These are phyloP conservation scores for Fusarium foetens DNA, from an alignment of 2,329 filamentous ascomycete genomes.

Conservation along the genomic window DNA sequence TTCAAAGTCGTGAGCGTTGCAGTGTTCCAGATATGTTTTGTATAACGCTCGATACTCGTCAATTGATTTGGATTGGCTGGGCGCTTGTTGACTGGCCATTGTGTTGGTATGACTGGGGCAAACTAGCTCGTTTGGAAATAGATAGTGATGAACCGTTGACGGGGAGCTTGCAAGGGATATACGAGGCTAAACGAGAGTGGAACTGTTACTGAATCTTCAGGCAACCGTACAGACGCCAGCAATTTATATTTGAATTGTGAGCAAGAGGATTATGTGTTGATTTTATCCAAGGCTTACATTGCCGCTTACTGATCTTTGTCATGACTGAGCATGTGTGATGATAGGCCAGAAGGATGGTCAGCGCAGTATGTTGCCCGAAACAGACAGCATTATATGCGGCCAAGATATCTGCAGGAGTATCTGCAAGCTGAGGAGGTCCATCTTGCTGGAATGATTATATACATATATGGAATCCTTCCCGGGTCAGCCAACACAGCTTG, in stretches of 20 bases:
- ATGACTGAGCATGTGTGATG: not conserved
- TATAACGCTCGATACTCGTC: not conserved
- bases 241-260: not conserved
- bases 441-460: accelerated
- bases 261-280: accelerated
- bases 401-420: not conserved
- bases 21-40: slow-evolving; percentile 3
- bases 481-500: accelerated
- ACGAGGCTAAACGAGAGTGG: not conserved
- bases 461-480: not conserved
- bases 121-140: not conserved
- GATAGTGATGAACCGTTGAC: not conserved
- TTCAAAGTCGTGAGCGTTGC: slow-evolving; percentile 10
- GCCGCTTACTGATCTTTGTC: slow-evolving; percentile 8
- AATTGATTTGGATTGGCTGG: not conserved
- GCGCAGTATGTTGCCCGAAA: not conserved
- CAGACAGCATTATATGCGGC: not conserved
- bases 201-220: not conserved
- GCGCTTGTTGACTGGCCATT: not conserved
- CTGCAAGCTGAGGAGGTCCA: accelerated
- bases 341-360: not conserved
- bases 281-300: not conserved
- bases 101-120: not conserved
- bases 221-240: accelerated
- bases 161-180: not conserved